Conservation (phyloP, 1,284 basidiomycete genomes). For the Xerocomus nothofagi region DNA sequence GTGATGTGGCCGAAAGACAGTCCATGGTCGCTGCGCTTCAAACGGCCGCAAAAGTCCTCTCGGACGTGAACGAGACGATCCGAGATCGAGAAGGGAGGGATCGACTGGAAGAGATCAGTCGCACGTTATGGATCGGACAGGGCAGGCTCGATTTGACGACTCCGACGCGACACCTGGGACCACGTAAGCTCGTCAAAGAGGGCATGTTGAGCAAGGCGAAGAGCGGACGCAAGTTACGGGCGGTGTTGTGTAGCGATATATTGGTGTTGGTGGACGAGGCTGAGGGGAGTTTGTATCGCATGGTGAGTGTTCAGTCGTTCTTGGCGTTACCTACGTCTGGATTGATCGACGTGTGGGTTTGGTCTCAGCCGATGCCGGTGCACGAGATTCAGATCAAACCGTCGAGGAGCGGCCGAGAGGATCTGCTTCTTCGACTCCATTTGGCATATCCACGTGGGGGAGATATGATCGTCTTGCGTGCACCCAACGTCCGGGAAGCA, state of each 20-base stretch:
- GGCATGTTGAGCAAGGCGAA: slow-evolving; percentile 80
- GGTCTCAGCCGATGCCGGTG: slow-evolving; percentile 64
- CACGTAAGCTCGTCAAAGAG: slow-evolving; percentile 76
- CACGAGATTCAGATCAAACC: slow-evolving; percentile 62
- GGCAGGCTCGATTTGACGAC: slow-evolving; percentile 89
- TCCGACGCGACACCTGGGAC: slow-evolving; percentile 79
- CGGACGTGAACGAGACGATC: slow-evolving; percentile 86
- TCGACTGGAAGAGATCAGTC: slow-evolving; percentile 69
- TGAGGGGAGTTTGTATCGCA: slow-evolving; percentile 72
- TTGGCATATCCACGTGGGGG: slow-evolving; percentile 75
- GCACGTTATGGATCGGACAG: slow-evolving; percentile 84
- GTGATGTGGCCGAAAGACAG: slow-evolving; percentile 47
- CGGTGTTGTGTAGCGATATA: slow-evolving; percentile 81
- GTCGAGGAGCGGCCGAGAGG: slow-evolving; percentile 55
- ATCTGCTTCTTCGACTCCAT: slow-evolving; percentile 61
- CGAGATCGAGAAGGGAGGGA: slow-evolving; percentile 81
- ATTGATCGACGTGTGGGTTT: neutral
- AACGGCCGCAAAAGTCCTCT: slow-evolving; percentile 72
- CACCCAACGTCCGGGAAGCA: slow-evolving; percentile 62
- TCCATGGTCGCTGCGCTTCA: slow-evolving; percentile 58
- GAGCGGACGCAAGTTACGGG: slow-evolving; percentile 76
- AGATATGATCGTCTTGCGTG: slow-evolving; percentile 65
- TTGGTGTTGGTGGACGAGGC: slow-evolving; percentile 73
- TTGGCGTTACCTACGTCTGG: too few relatives aligned
- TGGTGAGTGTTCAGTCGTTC: too few relatives aligned